Percentiles rank a stretch among this genome's conserved stretches.
Conservation (phyloP, 1,139 yeast genomes). For the Candida glucosophila region DNA sequence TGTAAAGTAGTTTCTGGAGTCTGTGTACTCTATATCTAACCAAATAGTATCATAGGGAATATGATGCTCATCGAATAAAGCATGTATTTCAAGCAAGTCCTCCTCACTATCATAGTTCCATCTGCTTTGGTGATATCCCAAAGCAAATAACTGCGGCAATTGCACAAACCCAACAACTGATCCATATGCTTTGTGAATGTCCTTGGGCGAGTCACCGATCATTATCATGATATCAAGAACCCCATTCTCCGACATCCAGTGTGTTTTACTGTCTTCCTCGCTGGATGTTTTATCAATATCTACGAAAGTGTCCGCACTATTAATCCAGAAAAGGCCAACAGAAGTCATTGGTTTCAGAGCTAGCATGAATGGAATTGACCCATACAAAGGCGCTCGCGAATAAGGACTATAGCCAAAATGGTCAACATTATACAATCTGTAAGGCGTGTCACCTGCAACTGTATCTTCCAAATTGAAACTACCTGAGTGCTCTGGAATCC, state of each 20-base stretch:
- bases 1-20: slow-evolving; percentile 77
- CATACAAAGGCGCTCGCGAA: slow-evolving; percentile 87
- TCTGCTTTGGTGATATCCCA: slow-evolving; percentile 93
- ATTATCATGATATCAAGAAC: slow-evolving; percentile 67
- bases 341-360: slow-evolving; percentile 54
- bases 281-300: slow-evolving; percentile 46
- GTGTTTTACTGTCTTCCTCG: slow-evolving; percentile 37
- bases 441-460: slow-evolving; percentile 46
- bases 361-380: slow-evolving; percentile 81
- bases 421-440: slow-evolving; percentile 84
- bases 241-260: slow-evolving; percentile 95
- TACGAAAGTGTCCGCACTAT: slow-evolving; percentile 86
- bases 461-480: slow-evolving; percentile 68
- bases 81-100: slow-evolving; percentile 67
- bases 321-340: slow-evolving; percentile 84
- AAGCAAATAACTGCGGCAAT: slow-evolving; percentile 72
- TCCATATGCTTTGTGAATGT: slow-evolving; percentile 57
- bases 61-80: slow-evolving; percentile 59
- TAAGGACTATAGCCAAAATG: slow-evolving; percentile 85
- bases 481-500: slow-evolving; percentile 95
- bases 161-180: slow-evolving; percentile 64
- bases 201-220: slow-evolving; percentile 53
- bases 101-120: slow-evolving; percentile 92
- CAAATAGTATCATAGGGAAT: slow-evolving; percentile 92
- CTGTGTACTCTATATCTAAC: slow-evolving; percentile 93